Evolutionary conservation across 441 rosid species (phyloP).

Genomic region (Populus hybrid): DNA sequence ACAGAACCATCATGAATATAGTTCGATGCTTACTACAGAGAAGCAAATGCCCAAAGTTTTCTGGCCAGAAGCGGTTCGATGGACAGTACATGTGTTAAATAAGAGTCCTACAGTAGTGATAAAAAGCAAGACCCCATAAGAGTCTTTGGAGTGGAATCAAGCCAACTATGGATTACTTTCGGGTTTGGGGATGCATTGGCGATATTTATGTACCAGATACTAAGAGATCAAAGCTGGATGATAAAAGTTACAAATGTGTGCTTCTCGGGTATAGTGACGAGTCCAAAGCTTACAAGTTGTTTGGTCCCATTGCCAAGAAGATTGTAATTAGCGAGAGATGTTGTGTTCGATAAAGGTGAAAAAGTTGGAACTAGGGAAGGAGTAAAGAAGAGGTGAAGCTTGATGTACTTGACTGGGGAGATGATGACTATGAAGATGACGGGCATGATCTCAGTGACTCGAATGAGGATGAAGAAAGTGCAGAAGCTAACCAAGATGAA

Average conservation of each 20-base stretch:
- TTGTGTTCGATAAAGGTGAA: too few relatives aligned
- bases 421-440: background rate
- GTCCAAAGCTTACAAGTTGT: background rate
- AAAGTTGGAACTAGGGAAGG: background rate
- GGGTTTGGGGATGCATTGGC: background rate
- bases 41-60: background rate
- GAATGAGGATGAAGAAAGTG: background rate
- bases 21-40: background rate
- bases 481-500: too few relatives aligned
- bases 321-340: background rate
- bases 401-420: background rate
- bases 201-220: background rate
- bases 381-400: background rate
- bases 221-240: background rate
- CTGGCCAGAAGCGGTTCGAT: background rate
- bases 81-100: background rate
- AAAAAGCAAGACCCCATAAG: background rate
- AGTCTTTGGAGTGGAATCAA: background rate
- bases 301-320: background rate
- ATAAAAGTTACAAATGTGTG: background rate
- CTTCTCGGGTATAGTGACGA: background rate
- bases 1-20: constrained; percentile 2
- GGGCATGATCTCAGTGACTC: background rate
- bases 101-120: background rate
- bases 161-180: background rate